Evolutionary conservation across 116 monocot genomes (phyloP), one percentile per base, ranked within the genome.

Genomic region (Cymodocea nodosa): DNA sequence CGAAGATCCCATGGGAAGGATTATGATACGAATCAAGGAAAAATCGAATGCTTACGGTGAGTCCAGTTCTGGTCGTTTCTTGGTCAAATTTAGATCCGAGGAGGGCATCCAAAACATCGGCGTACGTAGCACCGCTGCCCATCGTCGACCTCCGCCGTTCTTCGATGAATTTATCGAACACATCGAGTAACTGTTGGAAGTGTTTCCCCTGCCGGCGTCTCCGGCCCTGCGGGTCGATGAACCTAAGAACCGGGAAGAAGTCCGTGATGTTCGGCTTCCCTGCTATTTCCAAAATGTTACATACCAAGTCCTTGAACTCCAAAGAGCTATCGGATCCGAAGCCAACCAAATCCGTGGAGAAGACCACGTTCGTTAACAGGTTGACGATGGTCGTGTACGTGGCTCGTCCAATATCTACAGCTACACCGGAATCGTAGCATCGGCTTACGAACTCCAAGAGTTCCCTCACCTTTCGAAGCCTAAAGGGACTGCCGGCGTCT

Each of bases 291-390:
- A n/a, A n/a, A n/a, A n/a, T n/a, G n/a, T n/a, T n/a, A n/a, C 76
- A 79, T 51, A 79, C 79, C 66, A 61, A 79, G 62, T 86, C 71
- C 0, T 76, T 64, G 40, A 80, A 0, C 39, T 82, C 82, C 16
- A 82, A 70, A 7, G n/a, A 54, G 39, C 67, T 16, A 60, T n/a
- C n/a, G n/a, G n/a, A n/a, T n/a, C n/a, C n/a, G n/a, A n/a, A n/a
- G n/a, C n/a, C n/a, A n/a, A n/a, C 66, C 34, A 79, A 3, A 50
- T 85, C 75, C 9, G 51, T n/a, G 0, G 85, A 85, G 66, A 85
- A 79, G n/a, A n/a, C n/a, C n/a, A n/a, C n/a, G n/a, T n/a, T n/a
- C n/a, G n/a, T n/a, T n/a, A n/a, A n/a, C n/a, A 76, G 20, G 53
- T 85, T 85, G 12, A 85, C 55, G 15, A 56, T 59, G 0, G 73